phyloP scores from a whole-genome alignment of 306 rosid species.

The Cucumis cinereus region DNA sequence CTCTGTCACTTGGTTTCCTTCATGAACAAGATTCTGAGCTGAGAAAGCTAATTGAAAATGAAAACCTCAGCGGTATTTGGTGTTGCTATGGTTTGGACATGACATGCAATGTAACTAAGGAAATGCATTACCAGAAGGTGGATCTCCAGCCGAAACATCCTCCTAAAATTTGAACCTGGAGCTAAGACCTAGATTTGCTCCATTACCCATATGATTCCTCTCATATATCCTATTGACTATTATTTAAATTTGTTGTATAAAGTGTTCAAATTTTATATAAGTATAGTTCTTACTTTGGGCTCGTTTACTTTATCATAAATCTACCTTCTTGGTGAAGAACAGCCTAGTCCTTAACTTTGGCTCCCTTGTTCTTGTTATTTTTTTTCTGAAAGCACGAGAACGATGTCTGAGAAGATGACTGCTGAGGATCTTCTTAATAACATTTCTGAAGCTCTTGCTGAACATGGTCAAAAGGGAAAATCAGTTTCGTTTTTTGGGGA shows the following conservation, averaged over 20 bases:
- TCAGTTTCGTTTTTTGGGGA: constrained; percentile 43
- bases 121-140: background rate
- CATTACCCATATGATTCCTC: background rate
- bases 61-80: background rate
- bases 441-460: constrained; percentile 44
- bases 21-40: background rate
- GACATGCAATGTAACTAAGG: background rate
- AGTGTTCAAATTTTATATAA: background rate
- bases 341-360: background rate
- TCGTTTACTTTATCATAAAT: background rate
- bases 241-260: background rate
- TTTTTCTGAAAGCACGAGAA: constrained; percentile 12
- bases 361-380: background rate
- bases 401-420: constrained; percentile 54
- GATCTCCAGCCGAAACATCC: background rate
- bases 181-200: background rate
- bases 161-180: background rate
- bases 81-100: background rate
- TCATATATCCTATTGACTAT: background rate
- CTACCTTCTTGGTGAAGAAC: background rate
- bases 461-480: constrained; percentile 29
- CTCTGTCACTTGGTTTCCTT: background rate
- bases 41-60: background rate
- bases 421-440: constrained; percentile 41
- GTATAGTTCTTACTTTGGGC: background rate